Evolutionary conservation across 768 basidiomycete genomes (phyloP).

Genomic region (Phlebiopsis gigantea): DNA sequence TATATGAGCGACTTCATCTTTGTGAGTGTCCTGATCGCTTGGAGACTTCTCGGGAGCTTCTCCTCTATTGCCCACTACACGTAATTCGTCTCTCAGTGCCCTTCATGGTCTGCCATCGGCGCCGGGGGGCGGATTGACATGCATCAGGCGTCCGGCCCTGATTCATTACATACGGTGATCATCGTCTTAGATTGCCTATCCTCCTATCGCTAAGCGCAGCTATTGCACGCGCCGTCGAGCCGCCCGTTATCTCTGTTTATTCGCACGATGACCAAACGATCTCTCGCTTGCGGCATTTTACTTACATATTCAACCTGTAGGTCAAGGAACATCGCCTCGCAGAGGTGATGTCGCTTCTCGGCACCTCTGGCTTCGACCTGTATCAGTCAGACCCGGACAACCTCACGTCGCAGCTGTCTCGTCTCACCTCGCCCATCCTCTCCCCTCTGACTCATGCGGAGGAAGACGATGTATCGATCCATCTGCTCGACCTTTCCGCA

Average conservation of each 20-base stretch:
- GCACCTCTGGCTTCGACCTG: slow-evolving; percentile 59
- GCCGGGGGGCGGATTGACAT: background rate
- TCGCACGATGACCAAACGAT: background rate
- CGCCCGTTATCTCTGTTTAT: background rate
- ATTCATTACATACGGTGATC: background rate
- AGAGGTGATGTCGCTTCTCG: slow-evolving; percentile 56
- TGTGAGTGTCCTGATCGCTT: slow-evolving; percentile 34
- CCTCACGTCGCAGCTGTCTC: slow-evolving; percentile 23
- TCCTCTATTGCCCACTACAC: slow-evolving; percentile 1
- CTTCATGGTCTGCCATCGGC: background rate
- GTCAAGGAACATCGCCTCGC: slow-evolving; percentile 62
- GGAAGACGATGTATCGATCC: slow-evolving; percentile 16
- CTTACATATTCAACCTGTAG: slow-evolving; percentile 27
- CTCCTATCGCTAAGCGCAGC: background rate
- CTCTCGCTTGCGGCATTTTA: background rate
- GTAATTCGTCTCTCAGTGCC: slow-evolving; percentile 1
- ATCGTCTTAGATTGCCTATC: background rate
- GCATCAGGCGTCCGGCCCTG: background rate
- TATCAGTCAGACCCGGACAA: slow-evolving; percentile 29
- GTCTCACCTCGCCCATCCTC: slow-evolving; percentile 22
- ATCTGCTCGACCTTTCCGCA: slow-evolving; percentile 30
- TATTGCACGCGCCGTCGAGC: background rate
- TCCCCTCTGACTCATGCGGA: slow-evolving; percentile 14
- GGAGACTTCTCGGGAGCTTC: slow-evolving; percentile 1
- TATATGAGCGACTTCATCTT: slow-evolving; percentile 83